Conservation (phyloP, 805 yeast genomes). For the Nakazawaea wyomingensis region DNA sequence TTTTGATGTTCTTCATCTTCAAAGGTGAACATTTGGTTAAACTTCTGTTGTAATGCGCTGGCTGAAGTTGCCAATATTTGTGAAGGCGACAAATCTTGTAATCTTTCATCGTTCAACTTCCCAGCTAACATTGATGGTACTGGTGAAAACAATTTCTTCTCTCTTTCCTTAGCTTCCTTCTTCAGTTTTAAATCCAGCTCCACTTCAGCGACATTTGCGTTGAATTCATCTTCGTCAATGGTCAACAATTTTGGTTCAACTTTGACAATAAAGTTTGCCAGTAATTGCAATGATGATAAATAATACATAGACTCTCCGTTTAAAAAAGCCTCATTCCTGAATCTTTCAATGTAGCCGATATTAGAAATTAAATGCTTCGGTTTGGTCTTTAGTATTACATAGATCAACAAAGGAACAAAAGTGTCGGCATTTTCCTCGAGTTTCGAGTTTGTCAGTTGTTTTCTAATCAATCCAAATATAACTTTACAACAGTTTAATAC, state of each 20-base stretch:
- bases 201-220: conserved; percentile 2
- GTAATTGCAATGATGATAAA: conserved; percentile 84
- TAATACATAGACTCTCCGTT: conserved; percentile 91
- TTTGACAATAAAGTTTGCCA: conserved; percentile 70
- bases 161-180: conserved; percentile 34
- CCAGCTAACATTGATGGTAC: conserved; percentile 16
- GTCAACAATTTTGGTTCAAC: conserved; percentile 55
- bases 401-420: conserved; percentile 84
- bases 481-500: conserved; percentile 89
- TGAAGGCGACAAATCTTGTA: conserved; percentile 25
- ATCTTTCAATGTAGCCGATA: conserved; percentile 78
- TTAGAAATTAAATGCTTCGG: conserved; percentile 69
- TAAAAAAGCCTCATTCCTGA: conserved; percentile 67
- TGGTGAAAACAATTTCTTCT: conserved; percentile 13
- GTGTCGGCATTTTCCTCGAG: conserved; percentile 87
- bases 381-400: conserved; percentile 66
- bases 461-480: conserved; percentile 79
- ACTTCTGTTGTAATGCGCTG: conserved; percentile 29
- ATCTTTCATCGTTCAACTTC: conserved; percentile 15
- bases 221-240: conserved; percentile 51
- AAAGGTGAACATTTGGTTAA: conserved; percentile 20
- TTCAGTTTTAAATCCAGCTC: conserved; percentile 39
- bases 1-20: neutral
- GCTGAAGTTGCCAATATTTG: conserved; percentile 31
- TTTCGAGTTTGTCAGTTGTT: conserved; percentile 29